phyloP scores from a whole-genome alignment of 495 filamentous ascomycete genomes.

The Entonaema liquescens region DNA sequence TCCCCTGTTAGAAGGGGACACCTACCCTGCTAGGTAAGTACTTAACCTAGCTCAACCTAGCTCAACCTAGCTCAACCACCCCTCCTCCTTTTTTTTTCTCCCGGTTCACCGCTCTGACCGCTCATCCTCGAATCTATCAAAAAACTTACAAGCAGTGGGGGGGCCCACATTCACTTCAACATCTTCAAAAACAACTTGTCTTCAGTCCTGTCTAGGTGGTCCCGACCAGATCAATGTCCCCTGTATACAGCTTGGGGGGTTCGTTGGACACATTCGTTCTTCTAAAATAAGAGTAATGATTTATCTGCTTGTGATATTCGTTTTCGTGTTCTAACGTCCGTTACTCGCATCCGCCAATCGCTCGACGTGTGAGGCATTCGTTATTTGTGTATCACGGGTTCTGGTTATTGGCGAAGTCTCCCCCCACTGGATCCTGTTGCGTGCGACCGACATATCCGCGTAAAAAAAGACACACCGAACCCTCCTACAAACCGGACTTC shows the following conservation, averaged over 20 bases:
- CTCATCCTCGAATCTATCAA: slow-evolving; percentile 23
- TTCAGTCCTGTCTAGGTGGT: slow-evolving; percentile 18
- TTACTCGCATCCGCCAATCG: background rate
- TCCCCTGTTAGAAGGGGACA: slow-evolving; percentile 17
- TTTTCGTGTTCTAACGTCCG: slow-evolving; percentile 6
- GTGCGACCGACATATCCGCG: slow-evolving; percentile 34
- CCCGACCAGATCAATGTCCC: slow-evolving; percentile 26
- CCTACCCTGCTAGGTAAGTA: slow-evolving; percentile 28
- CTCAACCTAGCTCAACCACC: slow-evolving; percentile 20
- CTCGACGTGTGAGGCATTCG: slow-evolving; percentile 23
- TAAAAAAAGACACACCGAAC: background rate
- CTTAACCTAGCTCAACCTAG: slow-evolving; percentile 3
- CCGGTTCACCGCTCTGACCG: slow-evolving; percentile 40
- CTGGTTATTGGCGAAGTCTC: slow-evolving; percentile 13
- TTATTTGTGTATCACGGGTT: slow-evolving; percentile 29
- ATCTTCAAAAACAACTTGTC: slow-evolving; percentile 33
- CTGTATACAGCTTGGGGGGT: slow-evolving; percentile 15
- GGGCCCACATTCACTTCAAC: slow-evolving; percentile 39
- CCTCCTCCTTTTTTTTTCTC: slow-evolving; percentile 22
- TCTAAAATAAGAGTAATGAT: slow-evolving; percentile 23
- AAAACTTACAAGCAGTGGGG: slow-evolving; percentile 29
- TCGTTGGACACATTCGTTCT: slow-evolving; percentile 37
- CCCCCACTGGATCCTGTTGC: slow-evolving; percentile 3
- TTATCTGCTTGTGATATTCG: slow-evolving; percentile 12
- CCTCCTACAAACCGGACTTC: background rate